Evolutionary conservation across 1,284 basidiomycete genomes (phyloP).

Genomic region (Heterobasidion parviporum): DNA sequence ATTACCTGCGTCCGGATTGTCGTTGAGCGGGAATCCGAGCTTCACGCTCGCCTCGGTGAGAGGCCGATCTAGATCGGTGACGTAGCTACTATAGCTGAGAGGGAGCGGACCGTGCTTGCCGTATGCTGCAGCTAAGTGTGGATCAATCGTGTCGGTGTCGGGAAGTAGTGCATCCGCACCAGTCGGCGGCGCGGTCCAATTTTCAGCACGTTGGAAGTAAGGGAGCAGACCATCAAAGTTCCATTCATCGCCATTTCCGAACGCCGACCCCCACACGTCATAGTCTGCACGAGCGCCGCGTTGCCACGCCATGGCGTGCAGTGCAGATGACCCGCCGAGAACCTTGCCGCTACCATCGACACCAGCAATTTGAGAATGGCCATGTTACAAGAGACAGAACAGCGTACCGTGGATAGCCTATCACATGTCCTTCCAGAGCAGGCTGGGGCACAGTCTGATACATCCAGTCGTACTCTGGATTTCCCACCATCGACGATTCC

Average conservation of each 20-base stretch:
- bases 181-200: conserved; percentile 4
- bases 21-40: conserved; percentile 6
- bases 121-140: conserved; percentile 1
- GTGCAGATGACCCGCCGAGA: conserved; percentile 10
- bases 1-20: conserved; percentile 9
- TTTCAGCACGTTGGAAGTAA: conserved; percentile 9
- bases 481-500: conserved; percentile 9
- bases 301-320: conserved; percentile 11
- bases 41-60: conserved; percentile 6
- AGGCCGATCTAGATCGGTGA: conserved; percentile 10
- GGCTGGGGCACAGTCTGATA: conserved; percentile 6
- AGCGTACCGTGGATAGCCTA: background rate
- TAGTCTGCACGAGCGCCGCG: conserved; percentile 10
- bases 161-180: conserved; percentile 3
- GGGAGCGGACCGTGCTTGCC: conserved; percentile 7
- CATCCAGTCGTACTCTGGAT: conserved; percentile 10
- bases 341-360: conserved; percentile 6
- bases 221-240: conserved; percentile 11
- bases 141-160: background rate
- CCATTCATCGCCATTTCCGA: conserved; percentile 11
- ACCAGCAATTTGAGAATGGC: background rate
- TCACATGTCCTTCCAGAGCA: conserved; percentile 5
- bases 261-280: conserved; percentile 8
- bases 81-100: conserved; percentile 10
- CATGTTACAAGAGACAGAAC: background rate